phyloP scores from a whole-genome alignment of 257 asterid species.

The Solanum lycopersicoides region DNA sequence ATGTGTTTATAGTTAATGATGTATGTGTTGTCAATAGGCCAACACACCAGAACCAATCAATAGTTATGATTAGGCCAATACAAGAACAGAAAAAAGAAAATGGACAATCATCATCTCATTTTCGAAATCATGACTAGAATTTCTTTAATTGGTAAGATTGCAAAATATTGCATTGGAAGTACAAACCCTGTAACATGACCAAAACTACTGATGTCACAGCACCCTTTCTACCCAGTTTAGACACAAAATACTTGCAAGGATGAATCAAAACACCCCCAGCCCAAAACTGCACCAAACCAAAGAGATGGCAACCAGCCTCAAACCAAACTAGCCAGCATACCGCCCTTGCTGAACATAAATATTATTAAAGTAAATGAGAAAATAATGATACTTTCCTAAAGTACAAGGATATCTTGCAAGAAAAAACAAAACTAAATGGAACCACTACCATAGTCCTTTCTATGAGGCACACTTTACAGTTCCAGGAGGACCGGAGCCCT shows the following conservation, averaged over 20 bases:
- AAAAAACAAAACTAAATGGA: neutral
- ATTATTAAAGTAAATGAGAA: neutral
- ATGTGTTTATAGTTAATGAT: neutral
- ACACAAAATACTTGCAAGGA: neutral
- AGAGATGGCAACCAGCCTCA: neutral
- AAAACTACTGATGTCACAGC: neutral
- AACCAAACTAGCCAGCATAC: neutral
- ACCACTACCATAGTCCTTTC: neutral
- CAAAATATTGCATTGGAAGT: neutral
- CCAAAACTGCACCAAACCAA: neutral
- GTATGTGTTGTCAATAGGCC: neutral
- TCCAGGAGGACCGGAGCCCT: neutral
- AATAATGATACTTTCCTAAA: neutral
- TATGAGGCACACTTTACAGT: neutral
- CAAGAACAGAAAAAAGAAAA: neutral
- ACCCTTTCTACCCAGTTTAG: neutral
- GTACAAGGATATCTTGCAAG: neutral
- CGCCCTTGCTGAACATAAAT: neutral
- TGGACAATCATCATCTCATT: neutral
- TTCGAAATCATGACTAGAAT: neutral
- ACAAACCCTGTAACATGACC: neutral
- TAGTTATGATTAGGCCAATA: neutral
- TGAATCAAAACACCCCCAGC: neutral
- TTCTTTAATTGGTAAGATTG: neutral
- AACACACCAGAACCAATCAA: neutral